Conservation (phyloP, 2,329 filamentous ascomycete species). For the Sarocladium oryzae region DNA sequence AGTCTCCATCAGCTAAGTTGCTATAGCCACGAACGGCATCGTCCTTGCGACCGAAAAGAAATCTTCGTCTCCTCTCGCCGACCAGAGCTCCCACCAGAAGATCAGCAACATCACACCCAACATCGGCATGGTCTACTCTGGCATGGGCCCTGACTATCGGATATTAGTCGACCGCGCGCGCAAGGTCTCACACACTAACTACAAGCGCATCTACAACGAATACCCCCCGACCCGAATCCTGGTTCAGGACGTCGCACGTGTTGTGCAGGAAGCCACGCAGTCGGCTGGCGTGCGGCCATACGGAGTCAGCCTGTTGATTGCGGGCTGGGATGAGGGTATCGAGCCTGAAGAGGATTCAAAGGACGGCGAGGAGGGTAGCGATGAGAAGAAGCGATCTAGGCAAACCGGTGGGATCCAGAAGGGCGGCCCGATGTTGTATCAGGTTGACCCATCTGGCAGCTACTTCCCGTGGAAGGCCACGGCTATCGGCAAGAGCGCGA, state of each 20-base stretch:
- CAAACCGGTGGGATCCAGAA: constrained; percentile 96
- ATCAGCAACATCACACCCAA: constrained; percentile 97
- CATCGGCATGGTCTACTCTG: constrained; percentile 99
- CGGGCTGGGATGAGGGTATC: constrained; percentile 96
- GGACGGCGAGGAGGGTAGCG: constrained; percentile 48
- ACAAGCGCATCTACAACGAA: constrained; percentile 99
- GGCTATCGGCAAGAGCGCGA: constrained; percentile 96
- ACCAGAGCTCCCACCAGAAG: constrained; percentile 90
- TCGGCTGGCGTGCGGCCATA: constrained; percentile 96
- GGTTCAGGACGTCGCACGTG: constrained; percentile 93
- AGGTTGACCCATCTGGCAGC: constrained; percentile 97
- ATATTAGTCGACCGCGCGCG: constrained; percentile 96
- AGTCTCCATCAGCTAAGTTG: constrained; percentile 15
- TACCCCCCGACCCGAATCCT: constrained; percentile 99
- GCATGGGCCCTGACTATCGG: constrained; percentile 98
- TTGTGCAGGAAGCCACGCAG: constrained; percentile 98
- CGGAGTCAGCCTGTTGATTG: constrained; percentile 90
- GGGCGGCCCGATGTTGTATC: constrained; percentile 94
- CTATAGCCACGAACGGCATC: constrained; percentile 89
- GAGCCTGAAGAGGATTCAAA: constrained; percentile 72
- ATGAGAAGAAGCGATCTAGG: constrained; percentile 68
- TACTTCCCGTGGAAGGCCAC: constrained; percentile 99
- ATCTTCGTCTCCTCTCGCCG: constrained; percentile 93
- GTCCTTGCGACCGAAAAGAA: constrained; percentile 99
- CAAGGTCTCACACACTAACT: constrained; percentile 95